Conservation (phyloP, 495 filamentous ascomycete genomes). For the Penicillium roqueforti region DNA sequence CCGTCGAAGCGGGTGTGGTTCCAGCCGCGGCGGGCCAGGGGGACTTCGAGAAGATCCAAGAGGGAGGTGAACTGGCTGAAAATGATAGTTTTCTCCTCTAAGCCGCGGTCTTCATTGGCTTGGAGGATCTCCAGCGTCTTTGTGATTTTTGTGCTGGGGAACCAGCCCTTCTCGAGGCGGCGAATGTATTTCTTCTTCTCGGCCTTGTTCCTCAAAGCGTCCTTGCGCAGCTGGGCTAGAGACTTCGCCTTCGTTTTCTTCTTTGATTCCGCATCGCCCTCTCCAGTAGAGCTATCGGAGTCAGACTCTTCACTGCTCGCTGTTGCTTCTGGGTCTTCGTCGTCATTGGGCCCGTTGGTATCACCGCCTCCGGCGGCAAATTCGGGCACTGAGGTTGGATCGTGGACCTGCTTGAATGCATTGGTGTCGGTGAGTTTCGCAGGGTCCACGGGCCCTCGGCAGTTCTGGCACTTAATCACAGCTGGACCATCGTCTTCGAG, state of each 20-base stretch:
- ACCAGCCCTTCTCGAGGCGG: slow-evolving; percentile 60
- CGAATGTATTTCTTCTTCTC: slow-evolving; percentile 54
- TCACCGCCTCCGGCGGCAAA: slow-evolving; percentile 13
- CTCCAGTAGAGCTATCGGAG: slow-evolving; percentile 36
- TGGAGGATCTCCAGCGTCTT: slow-evolving; percentile 68
- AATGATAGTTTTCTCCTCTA: slow-evolving; percentile 76
- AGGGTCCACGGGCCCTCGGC: slow-evolving; percentile 58
- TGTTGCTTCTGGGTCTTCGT: slow-evolving; percentile 37
- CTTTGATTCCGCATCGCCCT: slow-evolving; percentile 54
- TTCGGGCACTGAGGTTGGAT: slow-evolving; percentile 38
- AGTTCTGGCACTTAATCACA: slow-evolving; percentile 71
- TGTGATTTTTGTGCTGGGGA: slow-evolving; percentile 73
- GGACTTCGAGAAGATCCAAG: slow-evolving; percentile 89
- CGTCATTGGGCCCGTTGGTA: slow-evolving; percentile 14
- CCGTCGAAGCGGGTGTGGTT: slow-evolving; percentile 81
- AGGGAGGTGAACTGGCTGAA: slow-evolving; percentile 92
- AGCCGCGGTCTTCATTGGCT: slow-evolving; percentile 41
- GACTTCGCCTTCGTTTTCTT: slow-evolving; percentile 68
- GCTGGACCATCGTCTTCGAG: slow-evolving; percentile 48
- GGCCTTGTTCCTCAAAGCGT: slow-evolving; percentile 51
- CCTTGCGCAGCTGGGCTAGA: slow-evolving; percentile 17
- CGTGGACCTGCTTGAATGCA: slow-evolving; percentile 73
- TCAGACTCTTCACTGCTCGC: slow-evolving; percentile 27
- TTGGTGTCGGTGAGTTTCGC: slow-evolving; percentile 67
- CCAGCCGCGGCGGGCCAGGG: slow-evolving; percentile 60